phyloP scores from a whole-genome alignment of 1,139 yeast genomes.

The Yamadazyma pseudoaaseri region DNA sequence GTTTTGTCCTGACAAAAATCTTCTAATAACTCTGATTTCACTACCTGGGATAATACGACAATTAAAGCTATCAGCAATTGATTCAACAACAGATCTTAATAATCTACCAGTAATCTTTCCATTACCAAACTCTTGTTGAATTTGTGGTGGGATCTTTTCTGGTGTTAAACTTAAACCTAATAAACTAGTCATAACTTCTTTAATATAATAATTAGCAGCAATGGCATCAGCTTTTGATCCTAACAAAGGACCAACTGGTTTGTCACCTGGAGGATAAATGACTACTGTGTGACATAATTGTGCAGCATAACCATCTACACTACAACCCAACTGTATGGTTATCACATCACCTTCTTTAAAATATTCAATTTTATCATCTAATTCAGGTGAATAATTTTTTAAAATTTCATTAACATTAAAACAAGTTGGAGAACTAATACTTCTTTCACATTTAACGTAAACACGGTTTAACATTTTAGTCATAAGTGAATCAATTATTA shows the following conservation, averaged over 20 bases:
- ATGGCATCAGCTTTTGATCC: conserved; percentile 88
- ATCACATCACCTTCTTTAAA: conserved; percentile 81
- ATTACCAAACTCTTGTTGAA: conserved; percentile 23
- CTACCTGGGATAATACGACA: conserved; percentile 91
- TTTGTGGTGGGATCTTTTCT: conserved; percentile 60
- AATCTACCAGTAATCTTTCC: conserved; percentile 58
- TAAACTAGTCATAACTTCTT: conserved; percentile 74
- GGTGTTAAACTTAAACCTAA: conserved; percentile 75
- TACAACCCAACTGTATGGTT: conserved; percentile 82
- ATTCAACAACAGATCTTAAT: conserved; percentile 75
- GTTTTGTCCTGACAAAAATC: conserved; percentile 94
- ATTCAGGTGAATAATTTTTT: conserved; percentile 82
- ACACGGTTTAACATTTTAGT: conserved; percentile 51
- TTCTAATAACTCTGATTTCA: conserved; percentile 83
- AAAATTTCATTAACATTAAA: conserved; percentile 81
- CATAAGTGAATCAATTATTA: conserved; percentile 76
- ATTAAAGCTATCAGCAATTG: conserved; percentile 74
- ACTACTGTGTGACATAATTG: conserved; percentile 84
- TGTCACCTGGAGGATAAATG: conserved; percentile 64
- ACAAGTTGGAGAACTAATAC: conserved; percentile 88
- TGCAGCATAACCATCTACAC: conserved; percentile 93
- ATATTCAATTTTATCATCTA: conserved; percentile 53
- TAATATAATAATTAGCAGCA: conserved; percentile 86
- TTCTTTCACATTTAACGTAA: conserved; percentile 69
- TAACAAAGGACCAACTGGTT: conserved; percentile 73